Evolutionary conservation across 106 monocot genomes (phyloP), one percentile per base, ranked within the genome.

Genomic region (Triglochin maritima): DNA sequence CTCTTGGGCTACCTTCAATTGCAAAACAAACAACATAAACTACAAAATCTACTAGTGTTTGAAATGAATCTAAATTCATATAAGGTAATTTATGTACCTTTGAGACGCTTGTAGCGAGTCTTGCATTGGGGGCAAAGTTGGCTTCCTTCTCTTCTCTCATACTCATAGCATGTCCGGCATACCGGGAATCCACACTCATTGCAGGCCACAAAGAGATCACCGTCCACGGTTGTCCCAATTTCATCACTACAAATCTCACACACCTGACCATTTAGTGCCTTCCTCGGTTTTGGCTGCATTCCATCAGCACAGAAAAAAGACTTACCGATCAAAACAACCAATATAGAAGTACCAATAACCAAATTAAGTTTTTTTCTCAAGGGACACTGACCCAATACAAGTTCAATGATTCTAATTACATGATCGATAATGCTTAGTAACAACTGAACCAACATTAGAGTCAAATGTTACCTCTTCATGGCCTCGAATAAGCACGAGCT

Each of bases 211-310:
- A 94, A 94, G 58, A 89, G 78, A 57, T 94, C 93, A 4, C 89
- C 84, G n/a, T 87, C 89, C 47, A 83, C 87, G 2, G 82, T 87
- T 9, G 79, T 13, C 17, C 89, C 94, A 54, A 94, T 77, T 42
- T 86, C 82, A 7, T 94, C 94, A 9, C 94, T 83, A 45, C 94
- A 94, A 65, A 94, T 94, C 82, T 94, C 84, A 59, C 94, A 94
- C 9, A 94, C 85, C 54, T 85, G 86, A 1, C 87, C 87, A 50
- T 85, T 87, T 66, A 89, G 68, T 12, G 84, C 69, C 63, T 50
- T 61, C 74, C 82, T 9, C n/a, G 64, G 80, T 70, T 89, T 86
- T 48, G 82, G 89, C 84, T 92, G 71, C 76, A 76, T 4, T 49
- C 46, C 3, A 61, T 9, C 65, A 5, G 42, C 1, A 59, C 63